Conservation (phyloP, 257 asterid species). For the Cynanchum wilfordii region DNA sequence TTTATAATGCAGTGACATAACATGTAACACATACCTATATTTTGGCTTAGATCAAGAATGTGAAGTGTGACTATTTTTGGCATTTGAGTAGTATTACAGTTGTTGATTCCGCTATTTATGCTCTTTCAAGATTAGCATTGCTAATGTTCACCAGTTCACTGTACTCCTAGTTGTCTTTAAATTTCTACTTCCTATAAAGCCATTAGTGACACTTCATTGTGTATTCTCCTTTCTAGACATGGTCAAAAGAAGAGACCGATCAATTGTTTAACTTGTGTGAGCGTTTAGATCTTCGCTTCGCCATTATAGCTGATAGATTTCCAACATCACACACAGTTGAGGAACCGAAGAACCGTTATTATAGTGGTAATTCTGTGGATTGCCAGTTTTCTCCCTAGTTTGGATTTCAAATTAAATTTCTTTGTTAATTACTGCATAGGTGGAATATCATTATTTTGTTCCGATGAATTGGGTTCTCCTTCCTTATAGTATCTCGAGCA, state of each 20-base stretch:
- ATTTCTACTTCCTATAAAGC: not conserved
- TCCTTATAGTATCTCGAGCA: constrained; percentile 54
- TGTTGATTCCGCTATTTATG: not conserved
- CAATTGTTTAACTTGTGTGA: constrained; percentile 80
- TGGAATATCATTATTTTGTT: constrained; percentile 3
- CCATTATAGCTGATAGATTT: constrained; percentile 84
- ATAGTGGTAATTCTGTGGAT: constrained; percentile 49
- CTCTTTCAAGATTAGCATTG: not conserved
- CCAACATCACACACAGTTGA: constrained; percentile 76
- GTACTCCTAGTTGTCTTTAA: not conserved
- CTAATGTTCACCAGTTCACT: not conserved
- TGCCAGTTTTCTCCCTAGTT: not conserved
- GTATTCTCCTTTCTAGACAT: constrained; percentile 38
- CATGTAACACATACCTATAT: not conserved
- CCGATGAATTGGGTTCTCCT: constrained; percentile 12
- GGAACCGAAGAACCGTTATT: constrained; percentile 86
- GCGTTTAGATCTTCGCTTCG: constrained; percentile 86
- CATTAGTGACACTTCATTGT: constrained; percentile 9
- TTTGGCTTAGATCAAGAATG: not conserved
- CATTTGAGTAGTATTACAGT: not conserved
- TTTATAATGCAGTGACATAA: not conserved
- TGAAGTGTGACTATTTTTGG: not conserved
- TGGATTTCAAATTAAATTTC: constrained; percentile 1
- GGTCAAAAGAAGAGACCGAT: constrained; percentile 99
- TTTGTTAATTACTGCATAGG: not conserved